These are phyloP conservation scores for Meyerozyma sp. DNA, from an alignment of 1,139 yeast species.

Conservation along the genomic window DNA sequence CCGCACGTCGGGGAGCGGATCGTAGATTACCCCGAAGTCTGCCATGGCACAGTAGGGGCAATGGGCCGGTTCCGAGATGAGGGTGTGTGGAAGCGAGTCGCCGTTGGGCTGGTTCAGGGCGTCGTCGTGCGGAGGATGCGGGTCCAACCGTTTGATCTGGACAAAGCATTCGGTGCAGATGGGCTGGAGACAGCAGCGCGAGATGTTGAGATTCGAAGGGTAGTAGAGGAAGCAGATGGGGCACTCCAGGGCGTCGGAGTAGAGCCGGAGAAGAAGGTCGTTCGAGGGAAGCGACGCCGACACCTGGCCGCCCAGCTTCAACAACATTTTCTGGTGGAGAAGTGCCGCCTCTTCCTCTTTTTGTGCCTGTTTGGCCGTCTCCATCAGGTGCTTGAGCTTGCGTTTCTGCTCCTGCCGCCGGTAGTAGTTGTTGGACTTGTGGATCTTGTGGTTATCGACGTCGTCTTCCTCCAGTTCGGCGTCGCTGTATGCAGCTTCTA, in stretches of 20 bases:
- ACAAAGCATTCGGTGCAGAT: constrained; percentile 97
- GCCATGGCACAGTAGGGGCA: constrained; percentile 94
- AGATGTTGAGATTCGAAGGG: constrained; percentile 71
- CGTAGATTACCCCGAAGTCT: constrained; percentile 79
- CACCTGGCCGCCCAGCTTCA: constrained; percentile 10
- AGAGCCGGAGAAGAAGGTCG: constrained; percentile 39
- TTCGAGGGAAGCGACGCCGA: constrained; percentile 22
- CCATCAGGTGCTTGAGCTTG: constrained; percentile 44
- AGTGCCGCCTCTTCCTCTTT: constrained; percentile 47
- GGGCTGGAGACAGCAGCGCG: constrained; percentile 91
- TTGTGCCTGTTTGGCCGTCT: constrained; percentile 47
- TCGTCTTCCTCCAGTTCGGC: constrained; percentile 53
- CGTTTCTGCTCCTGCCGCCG: constrained; percentile 52
- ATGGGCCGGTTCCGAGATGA: constrained; percentile 80
- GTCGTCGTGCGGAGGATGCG: constrained; percentile 87
- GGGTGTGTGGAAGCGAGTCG: constrained; percentile 44
- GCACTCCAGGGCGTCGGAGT: constrained; percentile 70
- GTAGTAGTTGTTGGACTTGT: constrained; percentile 43
- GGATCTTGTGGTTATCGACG: constrained; percentile 51
- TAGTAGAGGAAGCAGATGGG: constrained; percentile 90
- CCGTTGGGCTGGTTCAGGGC: constrained; percentile 14
- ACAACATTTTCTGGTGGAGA: constrained; percentile 30
- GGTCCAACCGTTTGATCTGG: constrained; percentile 88
- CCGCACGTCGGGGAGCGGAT: constrained; percentile 50
- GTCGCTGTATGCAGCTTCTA: constrained; percentile 49